phyloP scores from a whole-genome alignment of 1,284 basidiomycete species.

The Agaricales sp. region DNA sequence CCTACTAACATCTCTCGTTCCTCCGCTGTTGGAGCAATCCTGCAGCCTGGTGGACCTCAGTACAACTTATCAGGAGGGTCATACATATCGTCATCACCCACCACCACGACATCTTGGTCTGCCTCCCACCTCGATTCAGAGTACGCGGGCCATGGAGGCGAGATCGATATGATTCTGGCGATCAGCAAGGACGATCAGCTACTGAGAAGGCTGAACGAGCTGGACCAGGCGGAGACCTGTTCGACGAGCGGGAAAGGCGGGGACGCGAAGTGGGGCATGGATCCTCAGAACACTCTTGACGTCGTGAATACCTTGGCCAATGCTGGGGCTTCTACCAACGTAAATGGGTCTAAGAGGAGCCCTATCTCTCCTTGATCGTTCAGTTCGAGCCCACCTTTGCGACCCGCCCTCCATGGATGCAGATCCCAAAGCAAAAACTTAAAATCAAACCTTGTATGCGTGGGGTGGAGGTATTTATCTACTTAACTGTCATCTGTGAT shows the following conservation, averaged over 20 bases:
- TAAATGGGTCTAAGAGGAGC: neutral
- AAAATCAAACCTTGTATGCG: no score
- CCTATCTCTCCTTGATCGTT: neutral
- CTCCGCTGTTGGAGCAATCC: slow-evolving; percentile 66
- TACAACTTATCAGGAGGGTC: slow-evolving; percentile 32
- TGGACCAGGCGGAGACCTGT: slow-evolving; percentile 63
- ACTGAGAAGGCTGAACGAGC: slow-evolving; percentile 59
- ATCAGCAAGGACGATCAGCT: slow-evolving; percentile 69
- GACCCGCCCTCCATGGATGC: no score
- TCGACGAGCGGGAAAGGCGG: slow-evolving; percentile 61
- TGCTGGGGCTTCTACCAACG: slow-evolving; percentile 2
- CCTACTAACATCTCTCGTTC: slow-evolving; percentile 79
- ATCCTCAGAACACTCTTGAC: slow-evolving; percentile 27
- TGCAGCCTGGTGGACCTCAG: slow-evolving; percentile 58
- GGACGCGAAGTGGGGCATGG: slow-evolving; percentile 65
- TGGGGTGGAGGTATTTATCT: neutral
- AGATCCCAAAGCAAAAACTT: neutral
- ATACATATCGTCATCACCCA: slow-evolving; percentile 21
- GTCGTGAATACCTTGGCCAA: slow-evolving; percentile 28
- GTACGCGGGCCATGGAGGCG: slow-evolving; percentile 22
- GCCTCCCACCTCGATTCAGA: slow-evolving; percentile 10
- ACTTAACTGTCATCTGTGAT: neutral
- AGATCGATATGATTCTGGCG: slow-evolving; percentile 55
- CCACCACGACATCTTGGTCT: slow-evolving; percentile 11
- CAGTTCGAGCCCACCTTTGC: no score